Base-by-base conservation (phyloP, 768 basidiomycete genomes). In the Boletus eberwhitei region DNA sequence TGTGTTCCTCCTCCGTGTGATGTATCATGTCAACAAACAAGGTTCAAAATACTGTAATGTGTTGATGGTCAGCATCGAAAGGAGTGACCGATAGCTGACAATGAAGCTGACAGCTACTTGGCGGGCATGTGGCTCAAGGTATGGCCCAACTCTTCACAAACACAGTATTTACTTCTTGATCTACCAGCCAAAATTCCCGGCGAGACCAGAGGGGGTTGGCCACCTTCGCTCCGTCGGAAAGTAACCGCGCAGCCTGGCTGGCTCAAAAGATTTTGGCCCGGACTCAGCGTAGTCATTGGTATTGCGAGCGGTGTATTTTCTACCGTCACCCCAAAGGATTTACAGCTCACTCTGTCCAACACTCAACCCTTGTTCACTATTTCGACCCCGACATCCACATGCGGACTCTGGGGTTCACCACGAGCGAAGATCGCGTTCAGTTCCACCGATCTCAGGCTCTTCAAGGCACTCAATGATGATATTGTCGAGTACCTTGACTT, bases 401-500 rank as follows among this genome's bases (percentile, higher is more conserved):
- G 48, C 32, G 17, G 34, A 62, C 53, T 36, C 31, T 62, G 34
- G 60, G 60, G 3, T 64, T 62, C 35, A 56, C 50, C 3, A 51
- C 57, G 3, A 64, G 63, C 40, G 57, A 64, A 31, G 13, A 57
- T 43, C 0, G 57, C 49, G 19, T 61, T 53, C 43, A 46, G 53
- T 13, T 36, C 29, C 31, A 26, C 43, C 5, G 42, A 62, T 19
- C 46, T 57, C 7, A 59, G 42, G 46, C 53, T 54, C 5, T 67
- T 64, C 48, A 64, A 62, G 36, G 54, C 59, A 19, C 43, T 41
- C 8, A 38, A 14, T 34, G 54, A 64, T 14, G 65, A 62, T 11
- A 26, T 64, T 17, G 42, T 66, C 24, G 62, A 64, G 43, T 63
- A 58, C 40, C 61, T 63, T 5, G 61, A 63, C 24, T 6, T 64